phyloP scores from a whole-genome alignment of 129 eudicot genomes.

The Flaveria bidentis region DNA sequence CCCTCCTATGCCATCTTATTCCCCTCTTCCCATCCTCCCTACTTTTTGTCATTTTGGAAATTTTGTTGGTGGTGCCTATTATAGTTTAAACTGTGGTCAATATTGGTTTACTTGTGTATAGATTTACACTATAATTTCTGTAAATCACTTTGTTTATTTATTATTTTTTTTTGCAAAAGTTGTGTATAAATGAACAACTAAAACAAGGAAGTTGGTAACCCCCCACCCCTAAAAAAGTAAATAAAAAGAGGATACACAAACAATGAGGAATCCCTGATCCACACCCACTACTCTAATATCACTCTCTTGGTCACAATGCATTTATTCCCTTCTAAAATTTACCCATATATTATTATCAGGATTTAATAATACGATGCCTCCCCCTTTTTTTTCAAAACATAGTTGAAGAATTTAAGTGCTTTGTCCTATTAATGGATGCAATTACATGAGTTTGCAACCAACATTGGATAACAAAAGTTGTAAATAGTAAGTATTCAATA shows the following conservation, averaged over 20 bases:
- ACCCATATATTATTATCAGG: background rate
- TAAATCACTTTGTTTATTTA: background rate
- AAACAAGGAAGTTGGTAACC: background rate
- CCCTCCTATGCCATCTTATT: background rate
- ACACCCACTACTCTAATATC: background rate
- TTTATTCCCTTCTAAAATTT: background rate
- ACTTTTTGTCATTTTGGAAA: conserved; percentile 2
- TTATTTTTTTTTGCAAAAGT: no score
- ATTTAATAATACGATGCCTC: background rate
- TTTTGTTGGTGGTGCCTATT: conserved; percentile 7
- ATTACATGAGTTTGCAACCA: conserved; percentile 13
- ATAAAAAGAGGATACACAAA: background rate
- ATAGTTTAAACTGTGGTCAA: conserved; percentile 5
- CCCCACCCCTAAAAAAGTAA: no score
- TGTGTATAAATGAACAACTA: no score
- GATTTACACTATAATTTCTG: background rate
- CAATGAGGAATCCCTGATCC: background rate
- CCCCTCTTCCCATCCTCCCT: background rate
- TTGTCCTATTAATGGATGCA: background rate
- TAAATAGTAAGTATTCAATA: conserved; percentile 17
- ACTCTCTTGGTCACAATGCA: background rate
- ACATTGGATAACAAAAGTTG: background rate
- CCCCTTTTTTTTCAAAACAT: background rate
- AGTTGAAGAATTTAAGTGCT: background rate
- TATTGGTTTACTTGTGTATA: conserved; percentile 20